phyloP scores from a whole-genome alignment of 2,329 filamentous ascomycete genomes.

The Epicoccum nigrum region DNA sequence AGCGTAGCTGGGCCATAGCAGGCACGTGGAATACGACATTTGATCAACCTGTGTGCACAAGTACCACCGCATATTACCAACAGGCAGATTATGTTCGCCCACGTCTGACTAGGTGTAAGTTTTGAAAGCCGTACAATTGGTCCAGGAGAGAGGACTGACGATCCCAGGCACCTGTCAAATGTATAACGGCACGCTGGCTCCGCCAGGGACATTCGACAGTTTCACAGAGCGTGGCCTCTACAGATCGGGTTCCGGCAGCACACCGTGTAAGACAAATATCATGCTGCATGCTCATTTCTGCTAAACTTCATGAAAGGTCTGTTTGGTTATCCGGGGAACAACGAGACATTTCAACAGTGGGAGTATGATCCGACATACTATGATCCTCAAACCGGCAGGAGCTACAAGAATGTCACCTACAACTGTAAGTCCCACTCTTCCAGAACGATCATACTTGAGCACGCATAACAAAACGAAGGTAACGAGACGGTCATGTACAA shows the following conservation, averaged over 20 bases:
- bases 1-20: conserved; percentile 1
- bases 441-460: background rate
- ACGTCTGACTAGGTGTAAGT: background rate
- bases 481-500: conserved; percentile 20
- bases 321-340: conserved; percentile 13
- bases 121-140: no score
- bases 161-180: conserved; percentile 30
- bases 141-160: background rate
- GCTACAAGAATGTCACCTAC: background rate
- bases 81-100: background rate
- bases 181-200: conserved; percentile 27
- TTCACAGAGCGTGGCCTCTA: background rate
- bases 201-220: background rate
- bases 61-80: background rate
- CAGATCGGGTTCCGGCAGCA: no score
- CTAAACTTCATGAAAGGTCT: conserved; percentile 1
- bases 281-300: no score
- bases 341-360: no score
- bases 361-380: no score
- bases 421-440: background rate
- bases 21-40: conserved; percentile 25
- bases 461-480: conserved; percentile 13
- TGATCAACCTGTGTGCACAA: conserved; percentile 16
- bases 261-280: no score
- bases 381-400: background rate